Base-by-base conservation (phyloP, 352 stramenopile genomes). In the Pseudoperonospora humuli region DNA sequence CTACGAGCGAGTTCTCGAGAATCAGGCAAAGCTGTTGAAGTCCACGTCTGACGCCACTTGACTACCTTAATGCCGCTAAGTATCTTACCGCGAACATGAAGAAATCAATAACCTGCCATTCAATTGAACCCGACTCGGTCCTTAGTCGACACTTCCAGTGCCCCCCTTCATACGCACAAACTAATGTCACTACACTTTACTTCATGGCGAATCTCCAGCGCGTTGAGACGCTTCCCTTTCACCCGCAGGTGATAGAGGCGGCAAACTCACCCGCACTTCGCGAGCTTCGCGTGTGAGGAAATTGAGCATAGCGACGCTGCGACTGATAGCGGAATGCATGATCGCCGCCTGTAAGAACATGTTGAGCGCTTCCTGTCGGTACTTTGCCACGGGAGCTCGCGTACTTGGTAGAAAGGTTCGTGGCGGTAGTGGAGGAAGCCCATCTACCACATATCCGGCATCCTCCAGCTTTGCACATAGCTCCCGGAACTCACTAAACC, bases 401-500 rank as follows among this genome's bases (percentile, higher is more conserved):
- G 80, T 92, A 29, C 77, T 90, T 3, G 70, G 76, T 19, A 92
- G 59, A 49, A 92, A 79, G 2, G 78, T 89, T 44, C 80, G 73
- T 2, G 70, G 50, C 0, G 80, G 80, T 15, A 92, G 48, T 31
- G 71, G 61, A 2, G 80, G 80, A 44, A 92, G 61, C 4, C 69
- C 54, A 17, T 82, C 71, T 18, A 84, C 40, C 15, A 62, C 40
- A 26, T 75, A 67, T 18, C 70, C 71, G 29, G 59, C 60, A 15
- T 57, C 50, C 39, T 81, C 66, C 5, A 92, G 61, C 15, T 44
- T 56, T 2, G 55, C 51, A 35, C 74, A 70, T 7, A 92, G 36
- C 15, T 70, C 67, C 3, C 78, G 74, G 42, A 93, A 91, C 47
- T 93, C 75, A 43, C 75, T 90, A 45, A 86, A 93, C 9, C 81